Conservation (phyloP, 2,329 filamentous ascomycete genomes). For the Chaetomium olivaceum region DNA sequence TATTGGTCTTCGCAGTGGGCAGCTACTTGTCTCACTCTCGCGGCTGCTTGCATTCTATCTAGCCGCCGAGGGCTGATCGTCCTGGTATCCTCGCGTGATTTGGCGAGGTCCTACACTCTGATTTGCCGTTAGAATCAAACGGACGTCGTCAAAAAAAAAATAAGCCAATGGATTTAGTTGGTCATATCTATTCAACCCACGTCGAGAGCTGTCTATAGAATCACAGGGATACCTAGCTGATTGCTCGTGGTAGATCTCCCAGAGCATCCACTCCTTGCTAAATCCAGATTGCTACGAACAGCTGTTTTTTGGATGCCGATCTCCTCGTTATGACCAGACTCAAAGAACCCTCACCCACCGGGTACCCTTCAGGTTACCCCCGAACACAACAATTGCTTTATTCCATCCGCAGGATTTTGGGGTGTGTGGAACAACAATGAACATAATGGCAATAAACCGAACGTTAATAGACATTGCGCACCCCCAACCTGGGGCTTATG, state of each 20-base stretch:
- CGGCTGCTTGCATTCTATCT: neutral
- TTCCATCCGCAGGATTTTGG: neutral
- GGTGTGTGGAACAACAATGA: neutral
- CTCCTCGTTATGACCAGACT: neutral
- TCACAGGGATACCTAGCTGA: neutral
- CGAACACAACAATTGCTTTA: neutral
- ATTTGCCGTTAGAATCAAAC: too few relatives aligned
- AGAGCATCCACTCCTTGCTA: neutral
- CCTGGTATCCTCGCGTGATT: too few relatives aligned
- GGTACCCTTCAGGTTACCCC: neutral
- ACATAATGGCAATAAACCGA: neutral
- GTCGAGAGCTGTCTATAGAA: neutral
- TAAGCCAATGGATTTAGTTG: too few relatives aligned
- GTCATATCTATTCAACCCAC: neutral
- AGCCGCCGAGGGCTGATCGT: too few relatives aligned
- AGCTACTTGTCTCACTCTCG: neutral
- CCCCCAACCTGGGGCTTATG: too few relatives aligned
- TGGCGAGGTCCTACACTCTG: too few relatives aligned
- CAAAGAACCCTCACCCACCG: neutral
- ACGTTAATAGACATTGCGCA: neutral
- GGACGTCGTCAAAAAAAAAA: too few relatives aligned
- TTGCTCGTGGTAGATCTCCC: neutral
- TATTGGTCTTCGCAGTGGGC: neutral
- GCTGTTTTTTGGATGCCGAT: neutral
- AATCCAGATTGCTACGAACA: neutral